Evolutionary conservation across 495 filamentous ascomycete genomes (phyloP).

Genomic region (Aspergillus bertholletiae): DNA sequence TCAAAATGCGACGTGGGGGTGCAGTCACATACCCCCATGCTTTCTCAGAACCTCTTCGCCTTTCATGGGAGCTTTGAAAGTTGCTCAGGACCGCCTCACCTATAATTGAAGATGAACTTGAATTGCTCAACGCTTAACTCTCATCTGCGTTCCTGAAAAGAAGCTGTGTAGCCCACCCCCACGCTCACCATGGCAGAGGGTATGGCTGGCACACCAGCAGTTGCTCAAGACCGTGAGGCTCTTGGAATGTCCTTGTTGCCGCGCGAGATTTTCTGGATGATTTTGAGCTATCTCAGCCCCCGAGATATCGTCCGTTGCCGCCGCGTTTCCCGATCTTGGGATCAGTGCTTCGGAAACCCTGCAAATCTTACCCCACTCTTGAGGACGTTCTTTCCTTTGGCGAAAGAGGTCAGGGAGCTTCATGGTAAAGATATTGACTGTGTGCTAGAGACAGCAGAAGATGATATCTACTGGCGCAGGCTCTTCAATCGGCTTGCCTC

Average conservation of each 20-base stretch:
- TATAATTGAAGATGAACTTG: not conserved
- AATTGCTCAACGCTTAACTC: not conserved
- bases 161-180: constrained; percentile 1
- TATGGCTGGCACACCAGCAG: not conserved
- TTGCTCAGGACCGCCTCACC: not conserved
- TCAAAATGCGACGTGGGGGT: too few species aligned
- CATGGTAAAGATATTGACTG: not conserved
- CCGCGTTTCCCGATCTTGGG: constrained; percentile 53
- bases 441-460: not conserved
- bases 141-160: constrained; percentile 1
- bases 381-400: constrained; percentile 50
- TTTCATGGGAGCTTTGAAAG: not conserved
- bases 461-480: constrained; percentile 29
- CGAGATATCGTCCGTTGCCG: constrained; percentile 52
- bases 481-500: constrained; percentile 52
- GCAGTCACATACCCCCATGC: too few species aligned
- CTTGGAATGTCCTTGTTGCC: constrained; percentile 31
- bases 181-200: constrained; percentile 10
- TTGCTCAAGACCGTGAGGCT: not conserved
- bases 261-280: constrained; percentile 41
- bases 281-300: constrained; percentile 42
- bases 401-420: constrained; percentile 47
- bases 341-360: constrained; percentile 49
- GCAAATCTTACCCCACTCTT: constrained; percentile 43
- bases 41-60: not conserved